phyloP scores from a whole-genome alignment of 306 rosid genomes.

The Cucurbita ficifolia region DNA sequence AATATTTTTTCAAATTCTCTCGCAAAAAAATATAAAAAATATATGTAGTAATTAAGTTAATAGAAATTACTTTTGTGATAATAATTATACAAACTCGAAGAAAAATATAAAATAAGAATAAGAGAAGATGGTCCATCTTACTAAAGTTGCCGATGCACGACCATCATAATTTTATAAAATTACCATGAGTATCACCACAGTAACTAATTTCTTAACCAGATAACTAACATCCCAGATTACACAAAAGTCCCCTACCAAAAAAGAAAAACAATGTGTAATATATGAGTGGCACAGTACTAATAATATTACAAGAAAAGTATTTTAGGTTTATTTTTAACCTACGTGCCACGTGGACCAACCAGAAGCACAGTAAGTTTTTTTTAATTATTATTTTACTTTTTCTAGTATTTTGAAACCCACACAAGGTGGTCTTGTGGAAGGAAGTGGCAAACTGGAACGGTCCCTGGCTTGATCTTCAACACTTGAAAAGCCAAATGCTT shows the following conservation, averaged over 20 bases:
- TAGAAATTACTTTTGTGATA: too few relatives aligned
- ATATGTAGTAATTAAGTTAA: too few relatives aligned
- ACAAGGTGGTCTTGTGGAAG: slow-evolving; percentile 74
- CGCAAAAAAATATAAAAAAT: too few relatives aligned
- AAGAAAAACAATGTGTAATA: neutral
- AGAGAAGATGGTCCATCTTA: neutral
- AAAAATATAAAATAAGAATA: neutral
- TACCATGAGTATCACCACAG: neutral
- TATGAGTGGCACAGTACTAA: neutral
- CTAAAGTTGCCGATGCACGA: neutral
- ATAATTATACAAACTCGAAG: too few relatives aligned
- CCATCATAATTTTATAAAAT: neutral
- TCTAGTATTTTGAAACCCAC: slow-evolving; percentile 33
- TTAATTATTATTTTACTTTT: too few relatives aligned
- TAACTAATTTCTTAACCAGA: neutral
- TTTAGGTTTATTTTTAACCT: neutral
- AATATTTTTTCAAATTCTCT: too few relatives aligned
- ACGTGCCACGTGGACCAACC: neutral
- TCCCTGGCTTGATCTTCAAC: slow-evolving; percentile 69
- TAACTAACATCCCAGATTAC: neutral
- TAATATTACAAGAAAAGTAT: neutral
- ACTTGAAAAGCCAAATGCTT: slow-evolving; percentile 70
- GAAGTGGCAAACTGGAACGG: slow-evolving; percentile 65
- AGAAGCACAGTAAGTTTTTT: neutral
- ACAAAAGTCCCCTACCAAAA: neutral